Percentiles rank a stretch among this genome's conserved stretches.
Evolutionary conservation across 805 yeast genomes (phyloP).

Genomic region (Starmerella lactis-condensi): DNA sequence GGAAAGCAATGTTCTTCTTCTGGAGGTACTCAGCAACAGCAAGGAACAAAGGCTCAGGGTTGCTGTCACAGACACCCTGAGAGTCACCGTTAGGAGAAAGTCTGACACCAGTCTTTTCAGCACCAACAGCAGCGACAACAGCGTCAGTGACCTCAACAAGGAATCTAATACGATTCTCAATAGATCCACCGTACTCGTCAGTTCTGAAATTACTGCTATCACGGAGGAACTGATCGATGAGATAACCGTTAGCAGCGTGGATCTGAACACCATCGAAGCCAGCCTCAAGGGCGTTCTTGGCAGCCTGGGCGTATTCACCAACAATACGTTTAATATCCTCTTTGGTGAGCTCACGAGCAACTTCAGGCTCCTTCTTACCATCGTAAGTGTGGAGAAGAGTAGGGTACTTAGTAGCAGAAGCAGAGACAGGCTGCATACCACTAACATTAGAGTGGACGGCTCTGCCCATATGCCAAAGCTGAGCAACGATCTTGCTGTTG

Average conservation of each 20-base stretch:
- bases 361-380: conserved; percentile 14
- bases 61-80: conserved; percentile 20
- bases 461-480: conserved; percentile 16
- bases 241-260: conserved; percentile 47
- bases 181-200: conserved; percentile 46
- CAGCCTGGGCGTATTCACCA: conserved; percentile 33
- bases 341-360: conserved; percentile 25
- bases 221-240: conserved; percentile 32
- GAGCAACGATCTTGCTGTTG: conserved; percentile 14
- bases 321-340: conserved; percentile 30
- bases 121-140: conserved; percentile 34
- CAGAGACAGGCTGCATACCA: conserved; percentile 8
- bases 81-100: conserved; percentile 15
- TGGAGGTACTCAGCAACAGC: conserved; percentile 11
- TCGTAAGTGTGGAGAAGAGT: conserved; percentile 4
- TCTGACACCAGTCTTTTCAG: conserved; percentile 31
- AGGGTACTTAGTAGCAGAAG: conserved; percentile 6
- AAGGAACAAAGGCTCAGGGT: conserved; percentile 20
- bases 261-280: conserved; percentile 50
- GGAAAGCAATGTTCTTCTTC: conserved; percentile 28
- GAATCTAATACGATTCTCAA: conserved; percentile 38
- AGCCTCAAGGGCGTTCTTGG: conserved; percentile 33
- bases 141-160: conserved; percentile 35
- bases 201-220: conserved; percentile 33
- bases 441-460: conserved; percentile 11